These are phyloP conservation scores for Cryoendolithus antarcticus DNA, from an alignment of 2,329 filamentous ascomycete species.

Conservation along the genomic window DNA sequence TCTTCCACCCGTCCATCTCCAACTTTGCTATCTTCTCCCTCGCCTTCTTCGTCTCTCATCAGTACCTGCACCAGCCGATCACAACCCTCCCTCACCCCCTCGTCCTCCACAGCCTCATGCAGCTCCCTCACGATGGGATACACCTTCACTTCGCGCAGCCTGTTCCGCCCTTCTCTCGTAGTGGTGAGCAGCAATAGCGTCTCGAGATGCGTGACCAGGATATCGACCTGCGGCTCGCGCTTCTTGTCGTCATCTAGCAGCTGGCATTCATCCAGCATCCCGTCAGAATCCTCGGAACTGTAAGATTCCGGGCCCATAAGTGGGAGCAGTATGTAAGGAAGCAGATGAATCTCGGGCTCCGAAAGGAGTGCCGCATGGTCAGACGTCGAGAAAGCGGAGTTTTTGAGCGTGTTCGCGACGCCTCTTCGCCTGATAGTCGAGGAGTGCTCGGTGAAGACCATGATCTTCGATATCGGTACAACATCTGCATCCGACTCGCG, in stretches of 20 bases:
- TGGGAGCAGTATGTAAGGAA: conserved; percentile 81
- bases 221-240: conserved; percentile 62
- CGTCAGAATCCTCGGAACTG: conserved; percentile 69
- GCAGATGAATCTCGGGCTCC: conserved; percentile 61
- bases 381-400: conserved; percentile 70
- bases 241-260: conserved; percentile 80
- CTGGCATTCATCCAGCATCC: conserved; percentile 83
- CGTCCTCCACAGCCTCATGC: conserved; percentile 65
- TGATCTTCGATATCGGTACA: conserved; percentile 82
- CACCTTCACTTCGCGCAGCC: conserved; percentile 63
- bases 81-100: conserved; percentile 69
- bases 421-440: conserved; percentile 75
- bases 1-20: conserved; percentile 25
- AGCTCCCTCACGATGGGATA: conserved; percentile 84
- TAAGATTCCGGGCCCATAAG: conserved; percentile 84
- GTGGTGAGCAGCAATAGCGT: conserved; percentile 74
- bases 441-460: conserved; percentile 85
- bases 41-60: conserved; percentile 63
- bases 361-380: conserved; percentile 57
- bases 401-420: conserved; percentile 95
- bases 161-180: conserved; percentile 60
- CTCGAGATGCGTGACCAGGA: conserved; percentile 79
- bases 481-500: conserved; percentile 65
- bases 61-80: conserved; percentile 83
- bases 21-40: conserved; percentile 32